Conservation (phyloP, 2,329 filamentous ascomycete genomes). For the Fusarium stilboides region DNA sequence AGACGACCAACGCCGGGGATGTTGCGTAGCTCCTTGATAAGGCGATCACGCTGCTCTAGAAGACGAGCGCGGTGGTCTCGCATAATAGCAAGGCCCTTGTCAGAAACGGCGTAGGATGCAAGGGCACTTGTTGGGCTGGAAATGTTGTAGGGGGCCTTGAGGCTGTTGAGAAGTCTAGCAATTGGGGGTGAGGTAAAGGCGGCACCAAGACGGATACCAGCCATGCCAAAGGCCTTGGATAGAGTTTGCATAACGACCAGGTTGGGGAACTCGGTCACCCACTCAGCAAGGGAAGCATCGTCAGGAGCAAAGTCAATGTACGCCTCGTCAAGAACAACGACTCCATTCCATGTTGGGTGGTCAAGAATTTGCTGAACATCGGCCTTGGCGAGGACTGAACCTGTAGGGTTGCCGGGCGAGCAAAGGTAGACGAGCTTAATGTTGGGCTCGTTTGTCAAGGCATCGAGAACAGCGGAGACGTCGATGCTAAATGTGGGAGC, state of each 20-base stretch:
- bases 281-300: constrained; percentile 86
- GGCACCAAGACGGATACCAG: constrained; percentile 90
- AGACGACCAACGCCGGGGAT: constrained; percentile 86
- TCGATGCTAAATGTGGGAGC: constrained; percentile 83
- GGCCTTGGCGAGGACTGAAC: constrained; percentile 80
- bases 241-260: constrained; percentile 98
- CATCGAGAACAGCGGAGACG: constrained; percentile 75
- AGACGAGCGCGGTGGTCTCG: constrained; percentile 77
- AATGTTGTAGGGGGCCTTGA: constrained; percentile 98
- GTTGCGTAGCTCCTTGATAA: constrained; percentile 80
- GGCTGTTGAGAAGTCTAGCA: constrained; percentile 85
- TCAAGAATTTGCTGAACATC: constrained; percentile 82
- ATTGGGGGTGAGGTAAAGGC: constrained; percentile 85
- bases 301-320: constrained; percentile 92
- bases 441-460: constrained; percentile 70
- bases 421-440: constrained; percentile 95
- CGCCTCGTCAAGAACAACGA: constrained; percentile 94
- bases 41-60: constrained; percentile 80
- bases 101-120: constrained; percentile 79
- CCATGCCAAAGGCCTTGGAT: constrained; percentile 97
- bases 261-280: constrained; percentile 94
- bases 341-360: constrained; percentile 94
- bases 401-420: constrained; percentile 96
- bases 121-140: constrained; percentile 88
- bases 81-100: constrained; percentile 81